Base-by-base conservation (phyloP, 2,329 filamentous ascomycete genomes). In the Paecilomyces niveus region DNA sequence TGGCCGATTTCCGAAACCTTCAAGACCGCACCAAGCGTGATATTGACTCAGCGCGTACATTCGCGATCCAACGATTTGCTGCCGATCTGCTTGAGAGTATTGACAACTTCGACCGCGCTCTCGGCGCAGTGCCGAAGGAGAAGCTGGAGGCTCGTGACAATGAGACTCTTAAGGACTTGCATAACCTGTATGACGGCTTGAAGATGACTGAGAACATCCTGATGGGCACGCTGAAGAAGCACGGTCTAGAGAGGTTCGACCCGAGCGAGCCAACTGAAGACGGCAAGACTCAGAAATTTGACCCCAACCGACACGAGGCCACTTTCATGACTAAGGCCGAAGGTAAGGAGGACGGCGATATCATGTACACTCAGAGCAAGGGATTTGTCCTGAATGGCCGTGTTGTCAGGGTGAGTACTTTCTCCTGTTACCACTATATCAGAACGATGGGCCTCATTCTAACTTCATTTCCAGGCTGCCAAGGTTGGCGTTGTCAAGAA, bases 401-500 rank as follows among this genome's bases (percentile, higher is more conserved):
- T 61, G 83, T 96, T 58, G 78, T 99, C 69, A 86, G 94, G 74
- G 81, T 82, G 70, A 68, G 76, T 72, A 56, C 18, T 51, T 39
- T 54, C 33, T 5, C 49, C 35, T 31, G 22, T 26, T 53, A 45
- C 29, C 5, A 57, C 39, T 18, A 22, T 6, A n/a, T 58, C 24
- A 52, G 49, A 15, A 57, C 49, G 53, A 53, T 57, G 21, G 59
- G 51, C 58, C 59, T 51, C 53, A 11, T 18, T 57, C 60, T 66
- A 56, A 62, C 57, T 55, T 60, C 53, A 21, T 55, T 7, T 59
- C 31, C 58, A 80, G 76, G 91, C 93, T 63, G 91, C 93, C 72
- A 96, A 97, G 84, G 93, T 97, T 63, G 92, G 93, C 71, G 92
- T 97, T 59, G 92, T 96, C 64, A 96, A 94, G 84, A 96, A 94